Evolutionary conservation across 192 early-diverging fungal species (phyloP), one percentile per base, ranked within the genome.

Genomic region (Dissophora globulifera): DNA sequence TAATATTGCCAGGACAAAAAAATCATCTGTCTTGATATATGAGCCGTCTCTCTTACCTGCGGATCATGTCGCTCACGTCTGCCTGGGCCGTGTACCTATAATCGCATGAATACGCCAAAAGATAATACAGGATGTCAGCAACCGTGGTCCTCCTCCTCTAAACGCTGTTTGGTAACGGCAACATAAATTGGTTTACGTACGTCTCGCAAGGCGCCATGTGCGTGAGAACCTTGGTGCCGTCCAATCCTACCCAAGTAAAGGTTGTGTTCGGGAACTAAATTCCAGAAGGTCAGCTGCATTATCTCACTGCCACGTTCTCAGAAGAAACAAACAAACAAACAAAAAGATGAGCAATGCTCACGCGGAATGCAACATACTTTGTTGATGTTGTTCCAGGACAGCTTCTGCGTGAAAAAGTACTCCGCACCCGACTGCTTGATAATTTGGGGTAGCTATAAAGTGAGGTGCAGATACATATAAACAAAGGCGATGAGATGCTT

Each of bases 301-400:
- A n/a, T n/a, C n/a, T n/a, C n/a, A n/a, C n/a, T n/a, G n/a, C n/a
- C n/a, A n/a, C n/a, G n/a, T n/a, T n/a, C n/a, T n/a, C n/a, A n/a
- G n/a, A n/a, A n/a, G n/a, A n/a, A n/a, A n/a, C n/a, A n/a, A n/a
- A n/a, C n/a, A n/a, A n/a, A n/a, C n/a, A n/a, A n/a, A n/a, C n/a
- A n/a, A n/a, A n/a, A n/a, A n/a, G n/a, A n/a, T n/a, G n/a, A 38
- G 35, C 35, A 13, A 38, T 38, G 35, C 35, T n/a, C n/a, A n/a
- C n/a, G n/a, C 6, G 35, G 7, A 13, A 38, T 38, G 35, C 35
- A 49, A 22, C 9, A 43, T 58, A 87, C 84, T 79, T 94, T 93
- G 84, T 99, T 99, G 75, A 99, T 95, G 76, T 95, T 97, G 83
- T 98, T 98, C 98, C 98, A 99, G 22, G 94, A 95, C 42, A 99